Conservation (phyloP, 164 flowering plant species). For the Tetracentron sinense region DNA sequence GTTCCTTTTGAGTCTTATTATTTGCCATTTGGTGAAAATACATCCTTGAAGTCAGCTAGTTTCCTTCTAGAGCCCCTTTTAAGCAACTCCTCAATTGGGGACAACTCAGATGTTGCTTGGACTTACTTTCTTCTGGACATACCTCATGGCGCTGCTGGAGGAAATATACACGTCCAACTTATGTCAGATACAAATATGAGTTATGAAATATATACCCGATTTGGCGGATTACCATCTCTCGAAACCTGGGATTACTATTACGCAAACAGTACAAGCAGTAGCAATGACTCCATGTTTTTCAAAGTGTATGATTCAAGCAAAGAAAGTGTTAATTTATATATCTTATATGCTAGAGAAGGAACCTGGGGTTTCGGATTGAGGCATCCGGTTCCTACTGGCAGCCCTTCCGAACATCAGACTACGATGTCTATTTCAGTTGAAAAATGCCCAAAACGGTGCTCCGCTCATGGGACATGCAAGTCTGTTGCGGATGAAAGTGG, state of each 20-base stretch:
- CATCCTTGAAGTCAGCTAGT: constrained; percentile 31
- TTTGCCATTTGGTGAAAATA: constrained; percentile 46
- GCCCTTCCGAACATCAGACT: constrained; percentile 28
- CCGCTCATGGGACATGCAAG: constrained; percentile 65
- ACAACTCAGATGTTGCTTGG: constrained; percentile 43
- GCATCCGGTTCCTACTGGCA: constrained; percentile 23
- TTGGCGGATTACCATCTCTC: constrained; percentile 71
- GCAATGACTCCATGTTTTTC: constrained; percentile 60
- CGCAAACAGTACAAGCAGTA: constrained; percentile 52
- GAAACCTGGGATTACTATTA: constrained; percentile 69
- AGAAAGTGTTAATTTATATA: constrained; percentile 49
- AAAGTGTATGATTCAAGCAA: constrained; percentile 57
- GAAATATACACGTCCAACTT: constrained; percentile 59
- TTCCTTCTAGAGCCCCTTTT: constrained; percentile 67
- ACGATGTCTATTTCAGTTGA: constrained; percentile 63
- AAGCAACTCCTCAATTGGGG: constrained; percentile 48
- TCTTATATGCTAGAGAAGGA: constrained; percentile 79
- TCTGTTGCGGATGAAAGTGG: constrained; percentile 65
- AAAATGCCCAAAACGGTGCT: constrained; percentile 80
- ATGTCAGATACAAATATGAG: constrained; percentile 38
- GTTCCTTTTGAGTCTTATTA: constrained; percentile 61
- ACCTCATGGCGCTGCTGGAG: constrained; percentile 87
- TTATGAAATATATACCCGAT: constrained; percentile 68
- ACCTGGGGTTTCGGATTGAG: constrained; percentile 77
- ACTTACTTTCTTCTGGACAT: constrained; percentile 73